Base-by-base conservation (phyloP, 108 stramenopile genomes). In the Cyclostephanos invisitatus region DNA sequence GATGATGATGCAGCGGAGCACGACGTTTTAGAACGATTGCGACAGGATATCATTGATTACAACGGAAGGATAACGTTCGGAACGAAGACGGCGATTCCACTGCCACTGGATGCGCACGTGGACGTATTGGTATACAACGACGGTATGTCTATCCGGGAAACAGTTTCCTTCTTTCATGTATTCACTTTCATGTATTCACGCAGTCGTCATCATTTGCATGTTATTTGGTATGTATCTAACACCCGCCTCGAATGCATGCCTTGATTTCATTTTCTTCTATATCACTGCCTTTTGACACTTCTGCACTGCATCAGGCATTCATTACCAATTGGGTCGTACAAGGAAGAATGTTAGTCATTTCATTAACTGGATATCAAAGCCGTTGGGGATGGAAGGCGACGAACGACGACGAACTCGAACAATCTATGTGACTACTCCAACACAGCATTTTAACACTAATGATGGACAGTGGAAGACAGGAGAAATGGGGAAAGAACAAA, bases 361-460 rank as follows among this genome's bases (percentile, higher is more conserved):
- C 44, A 60, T 37, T 18, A 69, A 62, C 22, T 22, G 53, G 18
- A 42, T 74, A 14, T 59, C 44, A 8, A 48, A 2, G 17, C 73
- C 67, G 0, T 61, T 74, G 57, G 61, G 60, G 73, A 49, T 22
- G 36, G 60, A 2, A 2, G 37, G 40, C 22, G 6, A 37, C 5
- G 32, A 61, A 21, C 3, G 0, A 18, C 60, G 5, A 37, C 58
- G 68, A 48, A 68, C 68, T 42, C 68, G 62, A 15, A 53, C 60
- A 12, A 38, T 74, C 10, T 74, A 74, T 18, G 42, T 74, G 9
- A 60, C 60, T 9, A 74, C 73, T 27, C 73, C 73, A 8, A 62
- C 73, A 36, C 68, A 68, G 25, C 73, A 74, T 62, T 74, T 48
- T 32, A 68, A 74, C 25, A 74, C 73, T 7, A 8, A n/a, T 9